Evolutionary conservation across 305 asterid species (phyloP).

Genomic region (Fraxinus albicans): DNA sequence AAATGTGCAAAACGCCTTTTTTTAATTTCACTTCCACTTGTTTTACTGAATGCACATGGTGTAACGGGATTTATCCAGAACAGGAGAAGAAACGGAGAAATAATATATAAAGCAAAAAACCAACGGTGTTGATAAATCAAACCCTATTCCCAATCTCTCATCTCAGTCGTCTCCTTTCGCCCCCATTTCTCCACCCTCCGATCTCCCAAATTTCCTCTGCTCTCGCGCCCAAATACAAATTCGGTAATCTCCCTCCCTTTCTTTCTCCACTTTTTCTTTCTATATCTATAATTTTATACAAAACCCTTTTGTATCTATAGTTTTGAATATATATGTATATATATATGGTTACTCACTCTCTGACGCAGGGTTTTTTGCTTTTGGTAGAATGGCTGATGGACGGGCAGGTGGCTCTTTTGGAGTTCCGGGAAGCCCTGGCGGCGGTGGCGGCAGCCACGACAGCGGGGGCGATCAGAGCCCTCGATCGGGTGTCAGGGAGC

Average conservation of each 20-base stretch:
- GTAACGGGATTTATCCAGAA: not conserved
- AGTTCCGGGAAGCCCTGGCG: slow-evolving; percentile 66
- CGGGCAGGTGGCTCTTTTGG: slow-evolving; percentile 30
- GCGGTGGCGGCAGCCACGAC: slow-evolving; percentile 51
- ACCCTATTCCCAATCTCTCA: slow-evolving; percentile 34
- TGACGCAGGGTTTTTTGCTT: not conserved
- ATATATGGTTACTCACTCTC: not conserved
- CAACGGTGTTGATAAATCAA: slow-evolving; percentile 72
- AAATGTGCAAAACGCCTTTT: not conserved
- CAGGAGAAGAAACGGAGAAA: not conserved
- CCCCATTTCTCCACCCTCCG: slow-evolving; percentile 86
- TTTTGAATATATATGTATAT: not conserved
- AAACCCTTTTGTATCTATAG: not conserved
- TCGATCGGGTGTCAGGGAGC: slow-evolving; percentile 63
- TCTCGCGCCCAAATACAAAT: slow-evolving; percentile 67
- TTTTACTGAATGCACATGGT: not conserved
- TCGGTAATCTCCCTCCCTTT: not conserved
- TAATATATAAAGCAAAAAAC: slow-evolving; percentile 20
- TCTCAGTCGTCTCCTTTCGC: slow-evolving; percentile 78
- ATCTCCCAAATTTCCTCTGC: slow-evolving; percentile 34
- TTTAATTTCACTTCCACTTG: no score
- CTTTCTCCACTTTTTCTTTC: not conserved
- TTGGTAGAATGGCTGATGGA: slow-evolving; percentile 59
- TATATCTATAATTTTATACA: not conserved
- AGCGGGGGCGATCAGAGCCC: slow-evolving; percentile 86